A percentile compares a stretch with the other conserved stretches of the same genome.
phyloP scores from a whole-genome alignment of 495 filamentous ascomycete genomes.

The Xylaria sp. region DNA sequence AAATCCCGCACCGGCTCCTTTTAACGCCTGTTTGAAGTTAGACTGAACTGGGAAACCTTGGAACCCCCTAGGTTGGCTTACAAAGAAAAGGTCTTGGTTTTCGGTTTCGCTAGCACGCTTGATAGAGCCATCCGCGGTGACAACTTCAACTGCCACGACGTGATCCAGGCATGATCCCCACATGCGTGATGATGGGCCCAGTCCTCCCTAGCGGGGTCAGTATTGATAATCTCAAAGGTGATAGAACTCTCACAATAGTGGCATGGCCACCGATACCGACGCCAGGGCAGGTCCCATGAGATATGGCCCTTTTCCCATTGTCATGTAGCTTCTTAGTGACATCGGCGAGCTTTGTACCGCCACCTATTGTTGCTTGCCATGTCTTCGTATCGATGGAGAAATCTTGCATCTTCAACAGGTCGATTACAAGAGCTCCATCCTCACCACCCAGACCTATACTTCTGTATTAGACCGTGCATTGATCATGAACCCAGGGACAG shows the following conservation, averaged over 20 bases:
- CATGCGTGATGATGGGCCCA: slow-evolving; percentile 63
- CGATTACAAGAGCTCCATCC: slow-evolving; percentile 64
- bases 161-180: slow-evolving; percentile 62
- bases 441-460: slow-evolving; percentile 60
- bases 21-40: slow-evolving; percentile 53
- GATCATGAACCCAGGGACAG: not conserved
- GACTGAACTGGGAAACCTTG: slow-evolving; percentile 14
- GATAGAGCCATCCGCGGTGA: slow-evolving; percentile 64
- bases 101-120: slow-evolving; percentile 56
- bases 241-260: slow-evolving; percentile 54
- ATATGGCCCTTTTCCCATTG: slow-evolving; percentile 67
- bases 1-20: slow-evolving; percentile 67
- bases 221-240: not conserved
- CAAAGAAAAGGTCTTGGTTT: slow-evolving; percentile 66
- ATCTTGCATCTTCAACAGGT: slow-evolving; percentile 62
- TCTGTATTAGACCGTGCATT: slow-evolving; percentile 30
- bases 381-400: slow-evolving; percentile 61
- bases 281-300: slow-evolving; percentile 70
- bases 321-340: slow-evolving; percentile 64
- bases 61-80: slow-evolving; percentile 33
- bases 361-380: slow-evolving; percentile 68
- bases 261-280: slow-evolving; percentile 77
- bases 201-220: slow-evolving; percentile 51
- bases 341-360: slow-evolving; percentile 67
- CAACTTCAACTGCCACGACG: slow-evolving; percentile 63